phyloP scores from a whole-genome alignment of 345 rosid genomes.

The Populus tremula region DNA sequence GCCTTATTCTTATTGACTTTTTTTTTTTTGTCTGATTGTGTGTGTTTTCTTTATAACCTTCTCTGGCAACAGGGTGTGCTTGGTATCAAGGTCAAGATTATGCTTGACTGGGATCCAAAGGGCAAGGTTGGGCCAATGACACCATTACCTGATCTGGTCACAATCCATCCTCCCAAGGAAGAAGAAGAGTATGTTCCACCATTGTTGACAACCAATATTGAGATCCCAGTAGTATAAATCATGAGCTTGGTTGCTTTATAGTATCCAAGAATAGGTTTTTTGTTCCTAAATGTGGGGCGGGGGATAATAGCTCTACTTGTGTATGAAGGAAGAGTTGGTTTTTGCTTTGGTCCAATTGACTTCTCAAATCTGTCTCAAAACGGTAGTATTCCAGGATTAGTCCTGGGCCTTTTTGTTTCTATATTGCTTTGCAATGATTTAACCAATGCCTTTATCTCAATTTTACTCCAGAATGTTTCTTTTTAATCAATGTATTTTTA shows the following conservation, averaged over 20 bases:
- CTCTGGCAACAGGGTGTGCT: conserved; percentile 60
- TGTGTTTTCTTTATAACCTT: background rate
- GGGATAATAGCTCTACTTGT: background rate
- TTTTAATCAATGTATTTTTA: background rate
- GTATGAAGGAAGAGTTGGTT: background rate
- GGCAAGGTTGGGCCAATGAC: conserved; percentile 74
- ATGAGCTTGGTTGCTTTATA: background rate
- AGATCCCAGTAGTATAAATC: conserved; percentile 37
- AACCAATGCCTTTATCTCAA: background rate
- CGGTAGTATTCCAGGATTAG: background rate
- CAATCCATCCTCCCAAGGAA: conserved; percentile 76
- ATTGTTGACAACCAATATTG: conserved; percentile 32
- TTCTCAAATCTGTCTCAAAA: background rate
- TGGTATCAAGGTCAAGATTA: conserved; percentile 81
- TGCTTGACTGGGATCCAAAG: conserved; percentile 90
- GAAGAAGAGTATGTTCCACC: conserved; percentile 38
- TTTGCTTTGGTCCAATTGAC: background rate
- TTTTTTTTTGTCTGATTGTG: background rate
- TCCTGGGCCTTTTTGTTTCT: background rate
- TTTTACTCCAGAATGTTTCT: background rate
- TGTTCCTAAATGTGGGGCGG: background rate
- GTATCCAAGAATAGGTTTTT: background rate
- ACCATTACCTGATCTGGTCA: conserved; percentile 78
- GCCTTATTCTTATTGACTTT: no score
- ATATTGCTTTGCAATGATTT: background rate